phyloP scores from a whole-genome alignment of 116 monocot species.

The Dioscorea cayenensis region DNA sequence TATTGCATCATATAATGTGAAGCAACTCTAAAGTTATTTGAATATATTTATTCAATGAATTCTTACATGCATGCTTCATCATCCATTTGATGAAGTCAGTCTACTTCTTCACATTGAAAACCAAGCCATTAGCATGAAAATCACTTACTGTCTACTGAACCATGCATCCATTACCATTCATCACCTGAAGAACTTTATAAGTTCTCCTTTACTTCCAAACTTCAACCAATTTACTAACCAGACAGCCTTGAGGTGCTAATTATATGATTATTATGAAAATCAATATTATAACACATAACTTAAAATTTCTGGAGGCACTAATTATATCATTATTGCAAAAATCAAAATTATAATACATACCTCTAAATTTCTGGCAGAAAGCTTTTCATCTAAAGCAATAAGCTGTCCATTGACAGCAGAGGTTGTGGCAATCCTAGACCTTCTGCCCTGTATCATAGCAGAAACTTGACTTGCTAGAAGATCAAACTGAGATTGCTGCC shows the following conservation, averaged over 20 bases:
- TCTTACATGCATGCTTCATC: too few species aligned
- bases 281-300: constrained; percentile 32
- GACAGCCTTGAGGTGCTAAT: not conserved
- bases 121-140: too few species aligned
- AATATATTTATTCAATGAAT: too few species aligned
- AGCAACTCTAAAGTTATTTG: too few species aligned
- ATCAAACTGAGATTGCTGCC: constrained; percentile 75
- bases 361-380: constrained; percentile 62
- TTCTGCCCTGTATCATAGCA: constrained; percentile 80
- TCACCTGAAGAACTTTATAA: too few species aligned
- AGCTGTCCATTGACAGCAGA: constrained; percentile 58
- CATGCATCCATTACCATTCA: too few species aligned
- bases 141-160: too few species aligned
- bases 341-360: constrained; percentile 16
- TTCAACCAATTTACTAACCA: not conserved
- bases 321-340: not conserved
- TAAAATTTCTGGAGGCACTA: constrained; percentile 52
- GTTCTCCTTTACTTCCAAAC: too few species aligned
- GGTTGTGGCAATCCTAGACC: constrained; percentile 56
- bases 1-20: too few species aligned
- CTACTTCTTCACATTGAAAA: too few species aligned
- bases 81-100: too few species aligned
- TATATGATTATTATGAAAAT: not conserved
- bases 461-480: constrained; percentile 77
- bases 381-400: constrained; percentile 7